Conservation (phyloP, 371 early-diverging fungal genomes). For the Apophysomyces variabilis region DNA sequence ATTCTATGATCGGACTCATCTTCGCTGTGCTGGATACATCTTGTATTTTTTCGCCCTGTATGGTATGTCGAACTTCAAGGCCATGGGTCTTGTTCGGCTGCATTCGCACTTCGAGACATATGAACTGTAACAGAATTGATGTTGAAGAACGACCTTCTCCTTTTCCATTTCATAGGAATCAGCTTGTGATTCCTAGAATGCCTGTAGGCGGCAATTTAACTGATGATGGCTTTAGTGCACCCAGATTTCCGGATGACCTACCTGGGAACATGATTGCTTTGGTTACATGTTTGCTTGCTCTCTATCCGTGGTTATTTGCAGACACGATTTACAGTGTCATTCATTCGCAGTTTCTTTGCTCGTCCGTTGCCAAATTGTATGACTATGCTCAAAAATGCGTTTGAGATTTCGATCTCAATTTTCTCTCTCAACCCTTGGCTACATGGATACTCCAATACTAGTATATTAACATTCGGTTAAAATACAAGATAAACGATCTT, state of each 20-base stretch:
- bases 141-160: neutral
- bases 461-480: no score
- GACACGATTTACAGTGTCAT: neutral
- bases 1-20: no score
- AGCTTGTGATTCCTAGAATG: neutral
- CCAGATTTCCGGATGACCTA: neutral
- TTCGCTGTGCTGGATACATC: no score
- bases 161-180: neutral
- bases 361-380: no score
- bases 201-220: neutral
- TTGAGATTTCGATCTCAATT: no score
- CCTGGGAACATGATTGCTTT: neutral
- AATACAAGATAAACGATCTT: no score
- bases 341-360: neutral
- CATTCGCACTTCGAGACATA: neutral
- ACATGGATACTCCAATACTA: no score
- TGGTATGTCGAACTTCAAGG: no score
- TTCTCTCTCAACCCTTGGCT: no score
- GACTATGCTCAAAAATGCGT: no score
- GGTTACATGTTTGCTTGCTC: neutral
- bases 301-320: slow-evolving; percentile 4
- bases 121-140: neutral
- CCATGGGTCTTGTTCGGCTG: no score
- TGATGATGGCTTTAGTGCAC: neutral
- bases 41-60: no score